Conservation (phyloP, 192 early-diverging fungal species). For the Coemansia sp. region DNA sequence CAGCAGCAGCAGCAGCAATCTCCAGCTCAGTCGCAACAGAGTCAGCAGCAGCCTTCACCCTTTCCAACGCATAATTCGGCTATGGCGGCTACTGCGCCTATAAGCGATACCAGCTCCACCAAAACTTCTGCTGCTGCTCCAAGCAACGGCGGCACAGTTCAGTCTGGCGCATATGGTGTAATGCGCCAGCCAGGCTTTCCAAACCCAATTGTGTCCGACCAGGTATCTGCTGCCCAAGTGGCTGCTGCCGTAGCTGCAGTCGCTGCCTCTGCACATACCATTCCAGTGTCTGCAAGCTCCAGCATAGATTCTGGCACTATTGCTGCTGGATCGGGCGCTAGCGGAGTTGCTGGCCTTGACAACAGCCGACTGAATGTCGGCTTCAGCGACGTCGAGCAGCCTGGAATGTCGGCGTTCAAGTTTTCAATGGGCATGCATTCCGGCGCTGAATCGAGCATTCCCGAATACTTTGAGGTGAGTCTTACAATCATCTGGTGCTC, state of each 20-base stretch:
- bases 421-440: constrained; percentile 41
- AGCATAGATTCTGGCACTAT: constrained; percentile 1
- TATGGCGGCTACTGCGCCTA: constrained; percentile 23
- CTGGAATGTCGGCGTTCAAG: constrained; percentile 39
- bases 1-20: constrained; percentile 5
- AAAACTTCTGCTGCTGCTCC: constrained; percentile 21
- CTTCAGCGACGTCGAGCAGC: constrained; percentile 26
- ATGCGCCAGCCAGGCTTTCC: constrained; percentile 11
- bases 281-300: constrained; percentile 15
- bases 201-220: constrained; percentile 26
- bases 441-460: constrained; percentile 33
- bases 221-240: constrained; percentile 44
- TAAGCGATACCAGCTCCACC: constrained; percentile 30
- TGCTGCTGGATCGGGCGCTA: constrained; percentile 12
- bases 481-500: too few species aligned
- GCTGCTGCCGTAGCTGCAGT: constrained; percentile 49
- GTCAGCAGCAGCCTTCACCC: constrained; percentile 27
- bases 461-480: constrained; percentile 51
- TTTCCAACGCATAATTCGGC: constrained; percentile 28
- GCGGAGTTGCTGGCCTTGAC: constrained; percentile 13
- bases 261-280: constrained; percentile 36
- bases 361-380: constrained; percentile 17
- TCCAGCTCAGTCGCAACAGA: constrained; percentile 6
- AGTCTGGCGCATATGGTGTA: constrained; percentile 21
- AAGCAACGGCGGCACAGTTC: constrained; percentile 17